Conservation (phyloP, 2,329 filamentous ascomycete species). For the Fusarium sp. region DNA sequence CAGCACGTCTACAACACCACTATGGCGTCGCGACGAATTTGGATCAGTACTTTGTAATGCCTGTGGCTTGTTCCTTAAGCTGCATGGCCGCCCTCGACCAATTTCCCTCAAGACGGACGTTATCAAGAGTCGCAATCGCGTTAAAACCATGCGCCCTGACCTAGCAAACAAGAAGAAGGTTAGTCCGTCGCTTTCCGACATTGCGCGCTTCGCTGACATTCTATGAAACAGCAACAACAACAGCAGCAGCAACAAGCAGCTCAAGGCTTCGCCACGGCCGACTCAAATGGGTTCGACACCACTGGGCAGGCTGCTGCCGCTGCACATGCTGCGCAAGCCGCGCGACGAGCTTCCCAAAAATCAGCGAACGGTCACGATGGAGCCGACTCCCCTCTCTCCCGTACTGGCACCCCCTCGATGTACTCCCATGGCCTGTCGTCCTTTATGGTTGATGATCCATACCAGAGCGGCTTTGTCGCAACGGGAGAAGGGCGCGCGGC, state of each 20-base stretch:
- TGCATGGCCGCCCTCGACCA: conserved; percentile 92
- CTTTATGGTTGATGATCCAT: conserved; percentile 83
- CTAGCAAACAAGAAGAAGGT: conserved; percentile 89
- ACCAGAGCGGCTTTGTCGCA: conserved; percentile 70
- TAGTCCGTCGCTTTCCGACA: conserved; percentile 38
- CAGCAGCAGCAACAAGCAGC: conserved; percentile 58
- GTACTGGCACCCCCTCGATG: conserved; percentile 83
- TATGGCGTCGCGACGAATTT: conserved; percentile 97
- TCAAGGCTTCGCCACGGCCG: conserved; percentile 59
- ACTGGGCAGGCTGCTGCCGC: conserved; percentile 65
- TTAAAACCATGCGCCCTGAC: conserved; percentile 88
- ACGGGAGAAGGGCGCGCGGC: conserved; percentile 66
- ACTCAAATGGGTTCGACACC: conserved; percentile 72
- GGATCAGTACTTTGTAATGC: conserved; percentile 98
- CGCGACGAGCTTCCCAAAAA: conserved; percentile 78
- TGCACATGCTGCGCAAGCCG: conserved; percentile 67
- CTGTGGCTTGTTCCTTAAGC: conserved; percentile 96
- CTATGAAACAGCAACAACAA: conserved; percentile 33
- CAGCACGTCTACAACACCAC: conserved; percentile 91
- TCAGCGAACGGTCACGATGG: conserved; percentile 81
- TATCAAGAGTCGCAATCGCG: conserved; percentile 98
- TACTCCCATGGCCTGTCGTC: conserved; percentile 82
- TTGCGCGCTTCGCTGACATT: conserved; percentile 20
- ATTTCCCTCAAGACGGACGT: conserved; percentile 99
- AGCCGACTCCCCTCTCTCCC: conserved; percentile 83